Evolutionary conservation across 2,329 filamentous ascomycete species (phyloP).

Genomic region (Fusarium concolor): DNA sequence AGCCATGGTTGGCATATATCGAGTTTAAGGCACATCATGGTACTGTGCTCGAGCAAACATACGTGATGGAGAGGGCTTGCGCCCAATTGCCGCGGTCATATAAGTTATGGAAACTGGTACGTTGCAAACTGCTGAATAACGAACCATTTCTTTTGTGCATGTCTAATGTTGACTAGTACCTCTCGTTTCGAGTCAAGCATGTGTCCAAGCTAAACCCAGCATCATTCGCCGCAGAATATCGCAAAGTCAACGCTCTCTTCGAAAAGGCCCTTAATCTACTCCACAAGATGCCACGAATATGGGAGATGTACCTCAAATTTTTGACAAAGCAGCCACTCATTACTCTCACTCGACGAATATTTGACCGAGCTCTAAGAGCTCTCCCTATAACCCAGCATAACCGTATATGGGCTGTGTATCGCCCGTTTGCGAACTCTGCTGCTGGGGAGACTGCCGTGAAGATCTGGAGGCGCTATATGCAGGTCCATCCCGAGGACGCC

Average conservation of each 20-base stretch:
- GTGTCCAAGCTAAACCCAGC: conserved; percentile 85
- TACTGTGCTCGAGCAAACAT: conserved; percentile 84
- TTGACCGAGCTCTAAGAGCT: conserved; percentile 91
- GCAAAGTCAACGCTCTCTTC: conserved; percentile 94
- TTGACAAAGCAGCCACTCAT: conserved; percentile 92
- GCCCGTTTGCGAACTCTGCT: conserved; percentile 89
- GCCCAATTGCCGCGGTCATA: conserved; percentile 91
- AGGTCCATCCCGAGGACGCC: conserved; percentile 93
- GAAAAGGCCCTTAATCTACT: conserved; percentile 91
- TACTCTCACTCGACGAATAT: conserved; percentile 85
- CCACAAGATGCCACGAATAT: conserved; percentile 98
- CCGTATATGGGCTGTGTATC: conserved; percentile 92
- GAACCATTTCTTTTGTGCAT: neutral
- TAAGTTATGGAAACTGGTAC: conserved; percentile 96
- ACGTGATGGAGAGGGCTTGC: conserved; percentile 90
- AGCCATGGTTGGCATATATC: conserved; percentile 95
- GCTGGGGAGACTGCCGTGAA: conserved; percentile 90
- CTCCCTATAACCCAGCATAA: conserved; percentile 95
- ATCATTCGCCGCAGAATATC: conserved; percentile 81
- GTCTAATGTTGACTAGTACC: conserved; percentile 68
- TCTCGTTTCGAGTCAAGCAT: conserved; percentile 85
- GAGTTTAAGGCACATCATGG: conserved; percentile 91
- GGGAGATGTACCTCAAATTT: conserved; percentile 97
- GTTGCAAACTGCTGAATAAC: neutral
- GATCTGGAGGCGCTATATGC: conserved; percentile 96